These are phyloP conservation scores for Neurospora terricola DNA, from an alignment of 495 filamentous ascomycete genomes.

Conservation along the genomic window DNA sequence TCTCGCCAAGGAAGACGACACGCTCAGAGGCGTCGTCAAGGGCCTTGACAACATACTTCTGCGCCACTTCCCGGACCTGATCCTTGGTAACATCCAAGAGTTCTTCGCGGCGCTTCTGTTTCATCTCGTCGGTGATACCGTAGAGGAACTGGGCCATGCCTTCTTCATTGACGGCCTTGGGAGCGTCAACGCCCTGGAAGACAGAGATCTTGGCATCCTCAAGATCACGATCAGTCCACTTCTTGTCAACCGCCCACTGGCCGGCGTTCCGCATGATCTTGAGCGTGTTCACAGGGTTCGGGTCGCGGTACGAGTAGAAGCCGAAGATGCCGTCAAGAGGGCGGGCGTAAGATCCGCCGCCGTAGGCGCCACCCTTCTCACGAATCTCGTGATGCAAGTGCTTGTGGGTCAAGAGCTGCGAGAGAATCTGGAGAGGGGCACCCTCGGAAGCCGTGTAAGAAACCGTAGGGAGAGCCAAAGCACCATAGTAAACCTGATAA, in stretches of 20 bases:
- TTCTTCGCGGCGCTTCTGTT: slow-evolving; percentile 72
- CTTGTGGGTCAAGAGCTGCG: slow-evolving; percentile 93
- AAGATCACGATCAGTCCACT: slow-evolving; percentile 79
- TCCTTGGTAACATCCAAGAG: slow-evolving; percentile 78
- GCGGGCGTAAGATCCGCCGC: slow-evolving; percentile 76
- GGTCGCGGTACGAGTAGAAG: slow-evolving; percentile 93
- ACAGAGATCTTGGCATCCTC: slow-evolving; percentile 94
- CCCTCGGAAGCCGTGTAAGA: slow-evolving; percentile 69
- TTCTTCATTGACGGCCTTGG: slow-evolving; percentile 75
- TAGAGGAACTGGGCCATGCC: slow-evolving; percentile 78
- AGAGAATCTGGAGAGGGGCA: slow-evolving; percentile 75
- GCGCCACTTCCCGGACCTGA: slow-evolving; percentile 71
- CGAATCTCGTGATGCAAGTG: slow-evolving; percentile 95
- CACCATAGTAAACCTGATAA: slow-evolving; percentile 93
- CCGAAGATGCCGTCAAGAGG: slow-evolving; percentile 77
- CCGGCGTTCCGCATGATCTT: slow-evolving; percentile 78
- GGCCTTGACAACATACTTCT: slow-evolving; percentile 70
- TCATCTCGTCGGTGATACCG: slow-evolving; percentile 81
- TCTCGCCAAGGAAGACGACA: slow-evolving; percentile 73
- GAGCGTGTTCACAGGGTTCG: slow-evolving; percentile 84
- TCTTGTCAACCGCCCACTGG: slow-evolving; percentile 68
- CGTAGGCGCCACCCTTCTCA: slow-evolving; percentile 95
- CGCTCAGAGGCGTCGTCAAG: slow-evolving; percentile 40
- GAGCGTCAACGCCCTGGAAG: slow-evolving; percentile 94
- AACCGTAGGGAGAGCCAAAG: slow-evolving; percentile 68